Conservation (phyloP, 257 asterid species). For the Plantago major region DNA sequence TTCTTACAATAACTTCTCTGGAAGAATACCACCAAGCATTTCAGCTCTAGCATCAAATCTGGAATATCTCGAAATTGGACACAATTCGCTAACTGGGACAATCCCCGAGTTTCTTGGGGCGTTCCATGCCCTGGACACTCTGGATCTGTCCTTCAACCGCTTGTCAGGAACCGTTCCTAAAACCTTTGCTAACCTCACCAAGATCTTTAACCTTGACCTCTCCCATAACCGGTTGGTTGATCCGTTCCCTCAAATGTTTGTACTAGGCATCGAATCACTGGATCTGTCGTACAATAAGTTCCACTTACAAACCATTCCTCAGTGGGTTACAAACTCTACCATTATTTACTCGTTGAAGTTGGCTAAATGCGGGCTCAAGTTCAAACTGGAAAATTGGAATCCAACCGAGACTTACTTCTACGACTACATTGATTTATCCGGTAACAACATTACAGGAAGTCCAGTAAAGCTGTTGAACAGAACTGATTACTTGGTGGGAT, state of each 20-base stretch:
- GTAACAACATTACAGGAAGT: conserved; percentile 74
- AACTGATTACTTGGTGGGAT: conserved; percentile 61
- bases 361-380: conserved; percentile 78
- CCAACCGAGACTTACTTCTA: conserved; percentile 63
- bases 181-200: conserved; percentile 65
- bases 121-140: conserved; percentile 59
- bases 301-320: conserved; percentile 60
- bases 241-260: conserved; percentile 69
- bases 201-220: conserved; percentile 72
- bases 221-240: conserved; percentile 63
- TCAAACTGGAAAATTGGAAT: conserved; percentile 63
- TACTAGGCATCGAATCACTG: conserved; percentile 70
- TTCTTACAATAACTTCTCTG: conserved; percentile 46
- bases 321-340: conserved; percentile 66
- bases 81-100: conserved; percentile 48
- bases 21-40: conserved; percentile 52
- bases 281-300: conserved; percentile 75
- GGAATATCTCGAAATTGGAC: conserved; percentile 53
- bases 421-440: conserved; percentile 77
- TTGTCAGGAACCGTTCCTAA: conserved; percentile 66
- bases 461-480: conserved; percentile 58
- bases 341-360: conserved; percentile 69
- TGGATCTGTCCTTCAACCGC: conserved; percentile 65
- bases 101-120: conserved; percentile 68
- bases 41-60: conserved; percentile 34